Base-by-base conservation (phyloP, 352 stramenopile genomes). In the Thalassiosira mediterranea region DNA sequence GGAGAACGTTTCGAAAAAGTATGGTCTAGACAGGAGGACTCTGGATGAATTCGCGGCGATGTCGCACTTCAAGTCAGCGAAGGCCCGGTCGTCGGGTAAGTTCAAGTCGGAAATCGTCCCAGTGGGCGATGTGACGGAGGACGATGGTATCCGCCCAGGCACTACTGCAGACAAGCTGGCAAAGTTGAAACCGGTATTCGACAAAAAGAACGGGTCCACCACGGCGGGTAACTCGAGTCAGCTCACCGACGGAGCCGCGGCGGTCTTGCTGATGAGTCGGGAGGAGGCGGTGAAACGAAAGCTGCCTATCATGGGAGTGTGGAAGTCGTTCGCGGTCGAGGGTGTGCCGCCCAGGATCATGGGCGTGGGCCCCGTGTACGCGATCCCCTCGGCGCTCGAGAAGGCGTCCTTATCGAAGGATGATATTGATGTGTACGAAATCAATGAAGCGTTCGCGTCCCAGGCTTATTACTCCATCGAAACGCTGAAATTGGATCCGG, bases 401-500 rank as follows among this genome's bases (percentile, higher is more conserved):
- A 76, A 83, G 51, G 76, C 72, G 19, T 69, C 77, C 7, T 46
- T 93, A 17, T 66, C 48, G 15, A 37, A 86, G 1, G 66, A 88
- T 37, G 90, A 95, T 72, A 84, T 96, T 44, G 92, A 95, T 77
- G 59, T 95, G 0, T 94, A 85, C 77, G 92, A 96, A 75, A 90
- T 95, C 37, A 95, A 96, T 70, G 92, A 96, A 76, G 92, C 92
- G 0, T 96, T 96, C 81, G 91, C 91, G 11, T 84, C 70, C 40
- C 88, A 95, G 68, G 84, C 88, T 5, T 81, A 74, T 57, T 91
- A 89, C 77, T 92, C 75, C 40, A 79, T 92, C 8, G 51, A 90
- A 51, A 72, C 81, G 23, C 72, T 96, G 7, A 76, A 74, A 19
- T 70, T 95, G 19, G 75, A 91, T 63, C 21, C 42, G 3, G 46